Percentiles rank a stretch among this genome's conserved stretches.
phyloP scores from a whole-genome alignment of 768 basidiomycete genomes.

The Tulasnella sp. region DNA sequence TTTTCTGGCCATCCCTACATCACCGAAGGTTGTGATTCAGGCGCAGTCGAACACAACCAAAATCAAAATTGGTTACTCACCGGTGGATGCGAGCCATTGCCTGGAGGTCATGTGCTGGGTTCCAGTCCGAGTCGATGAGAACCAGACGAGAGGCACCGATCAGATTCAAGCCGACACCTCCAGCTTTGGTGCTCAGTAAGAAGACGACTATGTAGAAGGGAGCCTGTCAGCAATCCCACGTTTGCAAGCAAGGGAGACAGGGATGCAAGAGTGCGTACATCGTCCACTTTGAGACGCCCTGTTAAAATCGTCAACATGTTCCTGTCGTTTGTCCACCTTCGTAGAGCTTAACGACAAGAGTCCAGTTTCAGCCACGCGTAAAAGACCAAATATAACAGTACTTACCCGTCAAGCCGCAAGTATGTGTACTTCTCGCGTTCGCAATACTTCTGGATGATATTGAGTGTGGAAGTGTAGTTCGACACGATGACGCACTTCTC shows the following conservation, averaged over 20 bases:
- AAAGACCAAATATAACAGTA: not conserved
- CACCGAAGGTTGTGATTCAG: constrained; percentile 3
- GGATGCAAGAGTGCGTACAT: constrained; percentile 40
- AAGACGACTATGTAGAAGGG: constrained; percentile 55
- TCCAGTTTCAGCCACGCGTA: too few species aligned
- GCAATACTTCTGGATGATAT: constrained; percentile 83
- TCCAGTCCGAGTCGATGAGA: constrained; percentile 77
- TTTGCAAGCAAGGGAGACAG: not conserved
- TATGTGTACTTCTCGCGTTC: constrained; percentile 64
- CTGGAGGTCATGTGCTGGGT: constrained; percentile 86
- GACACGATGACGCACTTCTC: constrained; percentile 96
- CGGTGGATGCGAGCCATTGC: constrained; percentile 96
- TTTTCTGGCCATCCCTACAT: constrained; percentile 83
- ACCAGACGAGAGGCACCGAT: constrained; percentile 84
- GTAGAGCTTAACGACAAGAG: constrained; percentile 1
- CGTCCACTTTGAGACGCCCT: constrained; percentile 55
- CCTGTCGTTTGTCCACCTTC: constrained; percentile 53
- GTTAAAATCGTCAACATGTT: constrained; percentile 85
- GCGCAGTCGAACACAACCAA: too few species aligned
- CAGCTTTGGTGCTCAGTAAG: constrained; percentile 87
- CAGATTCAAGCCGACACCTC: constrained; percentile 88
- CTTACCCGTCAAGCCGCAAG: constrained; percentile 79
- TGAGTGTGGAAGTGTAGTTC: constrained; percentile 92
- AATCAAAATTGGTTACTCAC: constrained; percentile 31
- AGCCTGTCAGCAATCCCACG: not conserved